Conservation (phyloP, 768 basidiomycete genomes). For the Rossbeevera mucosa region DNA sequence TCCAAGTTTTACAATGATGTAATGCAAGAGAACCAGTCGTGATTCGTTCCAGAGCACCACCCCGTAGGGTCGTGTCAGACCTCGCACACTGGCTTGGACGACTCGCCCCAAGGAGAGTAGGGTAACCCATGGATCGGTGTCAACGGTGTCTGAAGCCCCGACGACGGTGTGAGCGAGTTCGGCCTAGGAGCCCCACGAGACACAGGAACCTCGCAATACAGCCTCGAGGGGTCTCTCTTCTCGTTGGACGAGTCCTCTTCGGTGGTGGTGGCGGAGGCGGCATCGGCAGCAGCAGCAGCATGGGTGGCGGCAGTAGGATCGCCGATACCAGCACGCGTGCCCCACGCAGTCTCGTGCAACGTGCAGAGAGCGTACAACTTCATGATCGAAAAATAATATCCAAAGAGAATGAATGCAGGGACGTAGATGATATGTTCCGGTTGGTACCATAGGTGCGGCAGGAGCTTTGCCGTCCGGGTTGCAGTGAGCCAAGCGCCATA, state of each 20-base stretch:
- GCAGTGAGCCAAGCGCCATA: conserved; percentile 70
- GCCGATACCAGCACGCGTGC: conserved; percentile 91
- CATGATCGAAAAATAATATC: conserved; percentile 94
- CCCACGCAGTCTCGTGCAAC: conserved; percentile 94
- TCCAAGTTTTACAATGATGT: neutral
- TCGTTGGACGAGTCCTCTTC: conserved; percentile 6
- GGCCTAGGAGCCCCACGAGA: neutral
- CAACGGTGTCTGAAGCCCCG: neutral
- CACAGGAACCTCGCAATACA: neutral
- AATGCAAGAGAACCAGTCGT: neutral
- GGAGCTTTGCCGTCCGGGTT: conserved; percentile 69
- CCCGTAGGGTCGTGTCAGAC: neutral
- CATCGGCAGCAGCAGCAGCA: conserved; percentile 37
- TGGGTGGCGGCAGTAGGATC: conserved; percentile 74
- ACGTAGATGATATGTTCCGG: conserved; percentile 77
- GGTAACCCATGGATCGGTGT: neutral
- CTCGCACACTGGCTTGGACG: neutral
- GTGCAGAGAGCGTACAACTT: conserved; percentile 89
- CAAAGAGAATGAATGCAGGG: conserved; percentile 84
- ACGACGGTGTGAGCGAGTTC: neutral
- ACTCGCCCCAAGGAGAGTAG: conserved; percentile 1
- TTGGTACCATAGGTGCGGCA: conserved; percentile 75
- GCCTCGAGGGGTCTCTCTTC: conserved; percentile 23
- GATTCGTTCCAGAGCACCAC: neutral
- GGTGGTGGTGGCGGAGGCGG: too few relatives aligned